These are phyloP conservation scores for Zalerion maritima DNA, from an alignment of 495 filamentous ascomycete genomes.

Conservation along the genomic window DNA sequence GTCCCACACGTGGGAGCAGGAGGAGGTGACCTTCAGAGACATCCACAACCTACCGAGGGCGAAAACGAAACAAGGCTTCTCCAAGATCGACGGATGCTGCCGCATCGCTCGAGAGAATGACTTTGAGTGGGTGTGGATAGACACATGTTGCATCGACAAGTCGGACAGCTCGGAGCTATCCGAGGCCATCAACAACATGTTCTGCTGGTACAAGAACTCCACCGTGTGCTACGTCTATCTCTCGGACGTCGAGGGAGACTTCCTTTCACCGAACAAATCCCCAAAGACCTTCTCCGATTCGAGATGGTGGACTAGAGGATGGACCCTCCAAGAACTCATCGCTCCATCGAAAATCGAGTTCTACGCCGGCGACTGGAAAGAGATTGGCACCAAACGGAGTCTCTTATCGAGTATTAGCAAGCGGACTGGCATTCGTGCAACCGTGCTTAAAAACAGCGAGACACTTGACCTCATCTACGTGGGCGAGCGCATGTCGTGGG, in stretches of 20 bases:
- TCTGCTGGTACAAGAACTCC: slow-evolving; percentile 17
- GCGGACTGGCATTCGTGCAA: slow-evolving; percentile 17
- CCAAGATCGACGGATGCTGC: slow-evolving; percentile 10
- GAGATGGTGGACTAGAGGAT: slow-evolving; percentile 29
- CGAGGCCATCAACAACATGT: slow-evolving; percentile 29
- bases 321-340: slow-evolving; percentile 31
- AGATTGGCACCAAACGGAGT: slow-evolving; percentile 11
- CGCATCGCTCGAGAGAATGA: slow-evolving; percentile 5
- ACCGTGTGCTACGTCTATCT: slow-evolving; percentile 23
- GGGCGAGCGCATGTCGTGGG: slow-evolving; percentile 25
- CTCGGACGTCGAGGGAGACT: slow-evolving; percentile 15
- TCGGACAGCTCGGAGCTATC: slow-evolving; percentile 19
- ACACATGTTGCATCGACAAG: slow-evolving; percentile 22
- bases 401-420: slow-evolving; percentile 8
- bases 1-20: slow-evolving; percentile 22
- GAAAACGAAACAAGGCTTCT: slow-evolving; percentile 11
- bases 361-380: slow-evolving; percentile 16
- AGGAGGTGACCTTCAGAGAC: slow-evolving; percentile 20
- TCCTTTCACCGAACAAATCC: no score
- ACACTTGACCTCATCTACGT: slow-evolving; percentile 12
- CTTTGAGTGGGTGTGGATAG: slow-evolving; percentile 14
- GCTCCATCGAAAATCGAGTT: slow-evolving; percentile 21
- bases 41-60: slow-evolving; percentile 9
- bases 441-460: no score
- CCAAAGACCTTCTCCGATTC: slow-evolving; percentile 17